A percentile compares a stretch with the other conserved stretches of the same genome.
Conservation (phyloP, 768 basidiomycete genomes). For the Multifurca ochricompacta region DNA sequence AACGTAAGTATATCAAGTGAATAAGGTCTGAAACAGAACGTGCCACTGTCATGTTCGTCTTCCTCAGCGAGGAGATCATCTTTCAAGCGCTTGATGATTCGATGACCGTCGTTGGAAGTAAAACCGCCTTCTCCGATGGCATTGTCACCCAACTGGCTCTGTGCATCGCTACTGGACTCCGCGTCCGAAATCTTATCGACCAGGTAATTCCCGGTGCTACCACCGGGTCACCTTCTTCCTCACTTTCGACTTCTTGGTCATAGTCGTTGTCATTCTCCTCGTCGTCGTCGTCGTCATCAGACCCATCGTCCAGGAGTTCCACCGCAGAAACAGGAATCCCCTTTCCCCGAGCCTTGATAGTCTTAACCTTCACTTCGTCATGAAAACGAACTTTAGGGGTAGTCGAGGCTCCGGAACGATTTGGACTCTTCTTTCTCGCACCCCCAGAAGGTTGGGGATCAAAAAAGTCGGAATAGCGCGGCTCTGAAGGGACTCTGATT, state of each 20-base stretch:
- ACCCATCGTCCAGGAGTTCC: slow-evolving; percentile 35
- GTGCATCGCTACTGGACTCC: slow-evolving; percentile 5
- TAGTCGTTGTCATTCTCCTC: no score
- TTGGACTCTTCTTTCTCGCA: slow-evolving; percentile 21
- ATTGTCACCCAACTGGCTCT: slow-evolving; percentile 16
- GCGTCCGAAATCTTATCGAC: slow-evolving; percentile 25
- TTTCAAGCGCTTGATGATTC: slow-evolving; percentile 62
- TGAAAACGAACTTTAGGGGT: slow-evolving; percentile 58
- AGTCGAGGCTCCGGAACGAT: slow-evolving; percentile 19
- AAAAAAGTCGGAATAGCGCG: slow-evolving; percentile 76
- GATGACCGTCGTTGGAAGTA: slow-evolving; percentile 27
- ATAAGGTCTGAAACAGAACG: neutral
- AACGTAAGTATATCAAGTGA: neutral
- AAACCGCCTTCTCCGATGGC: slow-evolving; percentile 26
- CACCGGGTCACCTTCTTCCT: slow-evolving; percentile 22
- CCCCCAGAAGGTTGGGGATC: slow-evolving; percentile 29
- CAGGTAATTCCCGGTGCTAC: neutral
- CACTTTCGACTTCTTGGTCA: slow-evolving; percentile 18
- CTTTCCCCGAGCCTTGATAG: slow-evolving; percentile 66
- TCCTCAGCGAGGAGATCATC: slow-evolving; percentile 76
- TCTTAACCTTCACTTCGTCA: slow-evolving; percentile 74
- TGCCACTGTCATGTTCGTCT: slow-evolving; percentile 34
- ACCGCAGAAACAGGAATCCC: slow-evolving; percentile 43
- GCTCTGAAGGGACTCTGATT: slow-evolving; percentile 34
- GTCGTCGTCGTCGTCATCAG: slow-evolving; percentile 33